Conservation (phyloP, 2,329 filamentous ascomycete genomes). For the Tolypocladium album region DNA sequence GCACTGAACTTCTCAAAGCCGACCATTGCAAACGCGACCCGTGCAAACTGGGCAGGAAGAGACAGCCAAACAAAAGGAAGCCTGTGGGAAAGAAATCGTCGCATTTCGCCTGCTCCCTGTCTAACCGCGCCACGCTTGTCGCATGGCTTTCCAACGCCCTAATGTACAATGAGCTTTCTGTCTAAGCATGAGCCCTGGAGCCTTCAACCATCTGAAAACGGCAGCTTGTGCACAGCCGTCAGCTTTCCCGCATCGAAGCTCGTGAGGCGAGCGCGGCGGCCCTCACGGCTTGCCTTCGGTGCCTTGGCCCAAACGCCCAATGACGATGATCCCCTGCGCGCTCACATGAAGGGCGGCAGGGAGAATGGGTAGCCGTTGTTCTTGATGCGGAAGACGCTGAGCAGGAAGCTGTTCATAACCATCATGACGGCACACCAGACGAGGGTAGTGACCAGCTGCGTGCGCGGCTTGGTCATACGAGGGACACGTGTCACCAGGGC, state of each 20-base stretch:
- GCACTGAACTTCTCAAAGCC: background rate
- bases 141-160: background rate
- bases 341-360: constrained; percentile 73
- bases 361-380: constrained; percentile 92
- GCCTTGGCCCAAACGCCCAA: no score
- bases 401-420: constrained; percentile 81
- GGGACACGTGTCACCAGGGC: constrained; percentile 87
- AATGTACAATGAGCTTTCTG: background rate
- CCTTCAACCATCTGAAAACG: background rate
- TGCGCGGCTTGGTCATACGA: constrained; percentile 65
- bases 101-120: background rate
- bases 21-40: no score
- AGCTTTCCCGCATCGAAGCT: background rate
- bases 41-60: background rate
- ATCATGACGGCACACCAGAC: constrained; percentile 70
- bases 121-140: background rate
- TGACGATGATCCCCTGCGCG: background rate
- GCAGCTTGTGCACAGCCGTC: background rate
- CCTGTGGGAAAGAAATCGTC: background rate
- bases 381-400: constrained; percentile 90
- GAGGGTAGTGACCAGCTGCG: constrained; percentile 73
- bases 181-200: background rate
- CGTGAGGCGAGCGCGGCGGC: background rate
- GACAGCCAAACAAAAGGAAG: background rate
- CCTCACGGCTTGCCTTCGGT: background rate